phyloP scores from a whole-genome alignment of 2,329 filamentous ascomycete species.

The Alternaria consortialis region DNA sequence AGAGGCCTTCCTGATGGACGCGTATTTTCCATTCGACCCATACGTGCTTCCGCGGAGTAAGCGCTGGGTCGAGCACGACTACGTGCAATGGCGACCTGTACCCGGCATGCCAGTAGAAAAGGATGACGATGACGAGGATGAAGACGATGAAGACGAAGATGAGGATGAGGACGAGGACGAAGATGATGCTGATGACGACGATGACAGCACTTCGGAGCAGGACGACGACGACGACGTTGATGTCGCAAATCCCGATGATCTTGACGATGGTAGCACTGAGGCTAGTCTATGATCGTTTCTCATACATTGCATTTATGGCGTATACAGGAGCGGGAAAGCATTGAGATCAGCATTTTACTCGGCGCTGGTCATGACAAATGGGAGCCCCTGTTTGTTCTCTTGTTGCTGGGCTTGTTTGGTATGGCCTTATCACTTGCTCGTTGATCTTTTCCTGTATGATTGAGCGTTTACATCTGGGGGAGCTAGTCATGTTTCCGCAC shows the following conservation, averaged over 20 bases:
- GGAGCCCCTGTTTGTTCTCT: neutral
- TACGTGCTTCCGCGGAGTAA: slow-evolving; percentile 90
- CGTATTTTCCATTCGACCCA: slow-evolving; percentile 97
- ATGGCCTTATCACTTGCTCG: neutral
- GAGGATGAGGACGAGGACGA: slow-evolving; percentile 6
- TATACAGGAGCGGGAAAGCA: slow-evolving; percentile 2
- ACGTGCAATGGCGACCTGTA: slow-evolving; percentile 50
- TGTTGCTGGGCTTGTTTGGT: neutral
- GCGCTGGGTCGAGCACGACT: slow-evolving; percentile 77
- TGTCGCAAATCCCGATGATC: slow-evolving; percentile 3
- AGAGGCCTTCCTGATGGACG: slow-evolving; percentile 83
- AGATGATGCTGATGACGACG: slow-evolving; percentile 7
- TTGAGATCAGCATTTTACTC: neutral
- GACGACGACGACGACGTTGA: neutral
- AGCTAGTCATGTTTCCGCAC: neutral
- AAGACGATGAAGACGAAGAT: slow-evolving; percentile 19
- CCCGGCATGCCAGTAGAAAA: slow-evolving; percentile 54
- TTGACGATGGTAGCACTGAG: slow-evolving; percentile 15
- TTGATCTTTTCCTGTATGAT: neutral
- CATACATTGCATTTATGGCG: neutral
- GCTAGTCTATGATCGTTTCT: slow-evolving; percentile 5
- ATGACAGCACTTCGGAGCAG: slow-evolving; percentile 18
- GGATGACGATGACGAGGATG: slow-evolving; percentile 55
- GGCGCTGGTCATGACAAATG: neutral
- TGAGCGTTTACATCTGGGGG: neutral